A percentile compares a stretch with the other conserved stretches of the same genome.
Evolutionary conservation across 495 filamentous ascomycete species (phyloP).

Genomic region (Neurospora tetrasperma): DNA sequence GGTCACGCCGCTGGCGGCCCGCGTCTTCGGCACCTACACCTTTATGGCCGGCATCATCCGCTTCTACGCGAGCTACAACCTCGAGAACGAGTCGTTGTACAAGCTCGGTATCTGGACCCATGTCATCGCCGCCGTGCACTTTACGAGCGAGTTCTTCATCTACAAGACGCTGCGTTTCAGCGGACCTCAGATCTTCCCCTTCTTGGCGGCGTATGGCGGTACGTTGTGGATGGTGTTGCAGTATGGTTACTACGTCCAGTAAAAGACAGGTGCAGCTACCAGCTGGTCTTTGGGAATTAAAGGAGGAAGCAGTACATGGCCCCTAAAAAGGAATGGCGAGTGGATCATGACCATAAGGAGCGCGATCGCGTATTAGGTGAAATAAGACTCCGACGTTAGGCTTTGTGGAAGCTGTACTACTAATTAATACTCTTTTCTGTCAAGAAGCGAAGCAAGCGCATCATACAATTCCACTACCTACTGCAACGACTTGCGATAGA

Average conservation of each 20-base stretch:
- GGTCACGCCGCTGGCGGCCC: conserved; percentile 62
- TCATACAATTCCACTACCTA: conserved; percentile 11
- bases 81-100: conserved; percentile 59
- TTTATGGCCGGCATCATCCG: conserved; percentile 65
- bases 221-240: conserved; percentile 76
- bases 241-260: conserved; percentile 51
- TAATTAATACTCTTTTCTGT: conserved; percentile 2
- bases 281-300: not conserved
- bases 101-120: conserved; percentile 73
- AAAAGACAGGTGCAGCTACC: not conserved
- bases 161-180: conserved; percentile 64
- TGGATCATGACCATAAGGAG: not conserved
- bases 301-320: not conserved
- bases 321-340: no score
- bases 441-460: not conserved
- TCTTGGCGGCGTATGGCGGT: conserved; percentile 59
- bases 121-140: conserved; percentile 68
- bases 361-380: no score
- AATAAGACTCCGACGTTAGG: not conserved
- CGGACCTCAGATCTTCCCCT: conserved; percentile 57
- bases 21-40: conserved; percentile 90
- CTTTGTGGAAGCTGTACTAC: not conserved
- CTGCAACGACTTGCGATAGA: conserved; percentile 66
- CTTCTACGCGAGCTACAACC: conserved; percentile 78
- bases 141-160: conserved; percentile 66